Evolutionary conservation across 768 basidiomycete species (phyloP).

Genomic region (Amanita exitialis): DNA sequence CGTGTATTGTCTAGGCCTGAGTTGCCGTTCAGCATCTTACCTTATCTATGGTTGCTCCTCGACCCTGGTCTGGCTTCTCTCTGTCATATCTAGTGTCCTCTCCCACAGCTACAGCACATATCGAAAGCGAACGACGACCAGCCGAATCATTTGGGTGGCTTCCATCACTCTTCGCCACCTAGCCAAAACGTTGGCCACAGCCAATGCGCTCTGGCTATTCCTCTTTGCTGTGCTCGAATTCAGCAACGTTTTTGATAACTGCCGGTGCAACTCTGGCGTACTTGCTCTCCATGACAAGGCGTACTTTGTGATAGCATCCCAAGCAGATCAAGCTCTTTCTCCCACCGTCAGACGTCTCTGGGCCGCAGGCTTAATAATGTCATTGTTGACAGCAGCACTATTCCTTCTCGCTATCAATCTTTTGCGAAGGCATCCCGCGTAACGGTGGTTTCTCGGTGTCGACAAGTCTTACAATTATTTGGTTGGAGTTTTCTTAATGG

Average conservation of each 20-base stretch:
- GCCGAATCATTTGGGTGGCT: constrained; percentile 8
- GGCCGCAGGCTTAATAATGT: background rate
- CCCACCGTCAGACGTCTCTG: background rate
- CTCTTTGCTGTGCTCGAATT: constrained; percentile 21
- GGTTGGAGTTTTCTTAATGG: too few species aligned
- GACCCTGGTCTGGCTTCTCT: constrained; percentile 15
- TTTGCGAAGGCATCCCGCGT: background rate
- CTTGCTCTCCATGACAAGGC: constrained; percentile 16
- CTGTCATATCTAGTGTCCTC: constrained; percentile 20
- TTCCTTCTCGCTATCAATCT: background rate
- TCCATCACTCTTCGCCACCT: constrained; percentile 19
- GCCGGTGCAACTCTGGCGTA: constrained; percentile 25
- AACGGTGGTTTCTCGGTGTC: background rate
- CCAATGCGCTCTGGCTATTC: constrained; percentile 23
- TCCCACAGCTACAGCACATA: constrained; percentile 8
- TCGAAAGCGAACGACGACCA: background rate
- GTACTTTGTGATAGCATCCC: constrained; percentile 18
- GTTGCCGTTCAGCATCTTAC: background rate
- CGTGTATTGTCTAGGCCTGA: background rate
- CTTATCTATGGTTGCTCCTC: constrained; percentile 14
- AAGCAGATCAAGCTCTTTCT: background rate
- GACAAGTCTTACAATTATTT: too few species aligned
- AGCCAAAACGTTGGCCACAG: constrained; percentile 18
- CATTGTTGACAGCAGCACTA: background rate
- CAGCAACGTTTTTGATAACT: constrained; percentile 20